Percentiles rank a stretch among this genome's conserved stretches.
phyloP scores from a whole-genome alignment of 257 asterid species.

The Ajuga chamaepitys region DNA sequence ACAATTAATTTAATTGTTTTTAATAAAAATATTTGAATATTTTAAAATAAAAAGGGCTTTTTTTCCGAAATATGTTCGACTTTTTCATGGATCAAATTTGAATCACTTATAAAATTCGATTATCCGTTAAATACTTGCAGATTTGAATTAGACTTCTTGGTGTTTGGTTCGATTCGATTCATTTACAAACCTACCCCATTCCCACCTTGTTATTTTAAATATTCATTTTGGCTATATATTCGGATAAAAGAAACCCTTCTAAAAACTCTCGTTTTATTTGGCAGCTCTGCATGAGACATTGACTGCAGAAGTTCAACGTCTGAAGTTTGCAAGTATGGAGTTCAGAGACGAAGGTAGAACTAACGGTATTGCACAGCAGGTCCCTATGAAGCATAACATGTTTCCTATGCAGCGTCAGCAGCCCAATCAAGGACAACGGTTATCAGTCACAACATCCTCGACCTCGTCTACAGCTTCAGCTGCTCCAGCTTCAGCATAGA shows the following conservation, averaged over 20 bases:
- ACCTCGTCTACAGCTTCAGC: constrained; percentile 26
- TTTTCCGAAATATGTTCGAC: no score
- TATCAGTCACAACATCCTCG: constrained; percentile 26
- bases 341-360: constrained; percentile 44
- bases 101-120: no score
- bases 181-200: no score
- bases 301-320: constrained; percentile 65
- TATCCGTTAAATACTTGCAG: no score
- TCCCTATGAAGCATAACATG: constrained; percentile 45
- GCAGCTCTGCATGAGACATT: constrained; percentile 75
- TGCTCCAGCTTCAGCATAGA: constrained; percentile 40
- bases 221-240: neutral
- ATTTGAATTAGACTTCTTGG: no score
- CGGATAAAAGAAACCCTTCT: neutral
- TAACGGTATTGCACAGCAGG: constrained; percentile 27
- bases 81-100: no score
- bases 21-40: no score
- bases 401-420: constrained; percentile 37
- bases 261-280: neutral
- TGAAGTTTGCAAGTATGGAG: constrained; percentile 36
- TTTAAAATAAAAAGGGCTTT: no score
- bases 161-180: no score
- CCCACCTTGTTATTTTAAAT: neutral
- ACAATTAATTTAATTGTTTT: no score
- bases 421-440: constrained; percentile 33